Conservation (phyloP, 495 filamentous ascomycete genomes). For the Tuber borchii region DNA sequence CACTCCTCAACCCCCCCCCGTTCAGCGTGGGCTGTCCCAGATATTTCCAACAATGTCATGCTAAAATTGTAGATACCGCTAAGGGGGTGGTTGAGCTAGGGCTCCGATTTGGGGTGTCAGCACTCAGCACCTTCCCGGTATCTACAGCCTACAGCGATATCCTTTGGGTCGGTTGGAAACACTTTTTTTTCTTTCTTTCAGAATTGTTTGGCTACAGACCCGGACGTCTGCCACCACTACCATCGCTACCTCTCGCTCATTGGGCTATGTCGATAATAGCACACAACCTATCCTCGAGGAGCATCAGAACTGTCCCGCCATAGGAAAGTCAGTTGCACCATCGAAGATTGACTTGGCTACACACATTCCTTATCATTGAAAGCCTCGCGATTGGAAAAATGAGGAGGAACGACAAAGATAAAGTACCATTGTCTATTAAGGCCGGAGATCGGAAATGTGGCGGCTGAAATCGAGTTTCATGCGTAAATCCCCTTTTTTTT, state of each 20-base stretch:
- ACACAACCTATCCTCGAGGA: not conserved
- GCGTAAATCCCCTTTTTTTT: not conserved
- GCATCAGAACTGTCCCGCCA: not conserved
- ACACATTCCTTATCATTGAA: not conserved
- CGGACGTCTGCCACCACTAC: not conserved
- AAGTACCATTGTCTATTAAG: not conserved
- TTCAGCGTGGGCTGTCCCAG: not conserved
- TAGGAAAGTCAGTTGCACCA: not conserved
- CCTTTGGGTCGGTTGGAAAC: not conserved
- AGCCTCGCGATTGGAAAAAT: not conserved
- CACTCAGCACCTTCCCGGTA: not conserved
- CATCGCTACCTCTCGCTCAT: not conserved
- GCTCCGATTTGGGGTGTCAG: not conserved
- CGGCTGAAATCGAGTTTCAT: not conserved
- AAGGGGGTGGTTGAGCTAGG: not conserved
- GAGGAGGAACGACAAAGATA: not conserved
- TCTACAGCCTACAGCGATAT: not conserved
- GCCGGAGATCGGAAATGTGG: conserved; percentile 4
- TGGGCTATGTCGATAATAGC: not conserved
- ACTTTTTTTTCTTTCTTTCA: not conserved
- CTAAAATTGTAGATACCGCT: not conserved
- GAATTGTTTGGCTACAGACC: not conserved
- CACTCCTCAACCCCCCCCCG: not conserved
- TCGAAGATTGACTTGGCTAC: not conserved
- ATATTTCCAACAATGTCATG: not conserved